Percentiles rank a stretch among this genome's conserved stretches.
Evolutionary conservation across 1,139 yeast species (phyloP).

Genomic region (Pichia sp.): DNA sequence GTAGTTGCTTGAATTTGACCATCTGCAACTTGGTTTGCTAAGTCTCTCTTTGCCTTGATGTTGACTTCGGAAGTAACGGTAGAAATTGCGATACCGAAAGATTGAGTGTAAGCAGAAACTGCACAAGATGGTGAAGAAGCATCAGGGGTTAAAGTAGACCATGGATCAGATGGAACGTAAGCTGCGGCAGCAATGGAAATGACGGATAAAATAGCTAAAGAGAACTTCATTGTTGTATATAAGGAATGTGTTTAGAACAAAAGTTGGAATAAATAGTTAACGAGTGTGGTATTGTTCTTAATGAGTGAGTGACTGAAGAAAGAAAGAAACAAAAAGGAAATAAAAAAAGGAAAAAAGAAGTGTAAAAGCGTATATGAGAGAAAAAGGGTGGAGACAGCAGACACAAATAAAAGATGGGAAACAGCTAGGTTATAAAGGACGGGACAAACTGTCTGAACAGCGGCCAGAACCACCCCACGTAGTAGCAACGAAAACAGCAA

Average conservation of each 20-base stretch:
- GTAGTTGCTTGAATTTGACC: slow-evolving; percentile 36
- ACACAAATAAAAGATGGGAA: too few relatives aligned
- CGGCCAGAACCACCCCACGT: too few relatives aligned
- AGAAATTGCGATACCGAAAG: slow-evolving; percentile 63
- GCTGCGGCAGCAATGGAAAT: slow-evolving; percentile 53
- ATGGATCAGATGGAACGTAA: slow-evolving; percentile 60
- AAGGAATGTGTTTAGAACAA: not conserved
- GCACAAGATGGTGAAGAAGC: slow-evolving; percentile 46
- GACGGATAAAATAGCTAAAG: slow-evolving; percentile 38
- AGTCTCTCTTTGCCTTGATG: slow-evolving; percentile 28
- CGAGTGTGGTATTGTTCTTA: not conserved
- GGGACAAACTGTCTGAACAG: too few relatives aligned
- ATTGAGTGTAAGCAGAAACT: slow-evolving; percentile 46
- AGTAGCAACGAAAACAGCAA: too few relatives aligned
- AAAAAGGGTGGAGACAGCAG: too few relatives aligned
- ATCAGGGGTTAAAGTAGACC: slow-evolving; percentile 66
- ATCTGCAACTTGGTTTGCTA: slow-evolving; percentile 24
- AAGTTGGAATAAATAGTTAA: not conserved
- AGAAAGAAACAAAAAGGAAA: not conserved
- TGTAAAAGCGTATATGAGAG: too few relatives aligned
- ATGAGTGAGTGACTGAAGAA: not conserved
- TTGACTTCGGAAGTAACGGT: slow-evolving; percentile 39
- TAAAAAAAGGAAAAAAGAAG: too few relatives aligned
- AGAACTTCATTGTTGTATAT: slow-evolving; percentile 25
- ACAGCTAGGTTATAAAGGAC: too few relatives aligned